Evolutionary conservation across 2,329 filamentous ascomycete species (phyloP), one percentile per base, ranked within the genome.

Genomic region (Diatrype stigma): DNA sequence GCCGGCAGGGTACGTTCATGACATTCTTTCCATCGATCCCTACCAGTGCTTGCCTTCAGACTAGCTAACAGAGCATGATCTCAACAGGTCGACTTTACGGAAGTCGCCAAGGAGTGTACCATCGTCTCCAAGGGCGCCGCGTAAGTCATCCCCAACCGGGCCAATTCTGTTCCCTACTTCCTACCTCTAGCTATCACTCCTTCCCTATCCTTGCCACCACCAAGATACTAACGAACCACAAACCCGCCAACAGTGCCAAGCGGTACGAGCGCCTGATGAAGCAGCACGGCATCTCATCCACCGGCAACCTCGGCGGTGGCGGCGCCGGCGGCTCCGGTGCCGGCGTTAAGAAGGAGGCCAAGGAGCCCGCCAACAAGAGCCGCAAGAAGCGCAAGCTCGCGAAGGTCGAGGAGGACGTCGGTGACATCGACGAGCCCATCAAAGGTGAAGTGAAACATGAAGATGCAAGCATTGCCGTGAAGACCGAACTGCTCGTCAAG

Each of bases 121-220:
- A 86, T 89, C 35, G 75, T 85, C 32, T 75, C 70, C 66, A 87
- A 86, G 68, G 84, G 79, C 14, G 86, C 86, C 21, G 86, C 85
- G 86, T 89, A 77, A 76, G 85, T 79, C n/a, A 17, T 10, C n/a
- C 26, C 26, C 26, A 30, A 10, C n/a, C n/a, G n/a, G n/a, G n/a
- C n/a, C n/a, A n/a, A n/a, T n/a, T n/a, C n/a, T n/a, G n/a, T n/a
- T n/a, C n/a, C n/a, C n/a, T n/a, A n/a, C n/a, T n/a, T n/a, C n/a
- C n/a, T n/a, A n/a, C n/a, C n/a, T n/a, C n/a, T n/a, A 12, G 22
- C 21, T 1, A 44, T 5, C 32, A 32, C 30, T 34, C 19, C 11
- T 30, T 16, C 51, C 21, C 34, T 51, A 34, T 8, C 38, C 28
- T 21, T 38, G n/a, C n/a, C n/a, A n/a, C 23, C 45, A 46, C 19